These are phyloP conservation scores for Gentiana dahurica DNA, from an alignment of 257 asterid genomes.

Conservation along the genomic window DNA sequence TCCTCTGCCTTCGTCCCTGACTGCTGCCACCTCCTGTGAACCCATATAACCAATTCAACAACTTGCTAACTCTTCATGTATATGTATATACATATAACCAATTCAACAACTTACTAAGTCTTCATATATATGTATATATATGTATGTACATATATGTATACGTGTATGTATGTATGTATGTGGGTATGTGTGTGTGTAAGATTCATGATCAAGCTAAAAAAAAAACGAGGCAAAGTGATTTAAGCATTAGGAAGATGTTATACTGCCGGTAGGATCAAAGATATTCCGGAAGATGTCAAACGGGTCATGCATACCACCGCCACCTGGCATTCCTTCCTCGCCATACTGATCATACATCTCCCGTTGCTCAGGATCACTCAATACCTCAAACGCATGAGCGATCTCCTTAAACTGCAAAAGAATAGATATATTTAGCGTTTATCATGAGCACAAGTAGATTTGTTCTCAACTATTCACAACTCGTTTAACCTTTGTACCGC, in stretches of 20 bases:
- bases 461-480: too few relatives aligned
- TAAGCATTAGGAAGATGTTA: too few relatives aligned
- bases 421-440: too few relatives aligned
- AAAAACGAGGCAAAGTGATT: background rate
- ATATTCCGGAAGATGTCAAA: slow-evolving; percentile 64
- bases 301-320: slow-evolving; percentile 49
- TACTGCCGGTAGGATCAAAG: slow-evolving; percentile 53
- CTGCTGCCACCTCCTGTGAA: slow-evolving; percentile 36
- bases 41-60: too few relatives aligned
- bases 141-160: too few relatives aligned
- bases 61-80: too few relatives aligned
- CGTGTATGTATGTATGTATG: too few relatives aligned
- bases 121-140: too few relatives aligned
- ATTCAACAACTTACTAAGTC: background rate
- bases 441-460: too few relatives aligned
- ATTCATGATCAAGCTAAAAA: background rate
- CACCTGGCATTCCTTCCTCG: slow-evolving; percentile 66
- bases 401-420: slow-evolving; percentile 57
- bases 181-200: too few relatives aligned
- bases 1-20: slow-evolving; percentile 60
- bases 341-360: slow-evolving; percentile 69
- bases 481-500: too few relatives aligned
- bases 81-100: background rate
- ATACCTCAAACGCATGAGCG: slow-evolving; percentile 68
- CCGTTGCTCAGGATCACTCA: slow-evolving; percentile 62